Percentiles rank a stretch among this genome's conserved stretches.
phyloP scores from a whole-genome alignment of 1,139 yeast genomes.

The Casaregolazyma suthepensis region DNA sequence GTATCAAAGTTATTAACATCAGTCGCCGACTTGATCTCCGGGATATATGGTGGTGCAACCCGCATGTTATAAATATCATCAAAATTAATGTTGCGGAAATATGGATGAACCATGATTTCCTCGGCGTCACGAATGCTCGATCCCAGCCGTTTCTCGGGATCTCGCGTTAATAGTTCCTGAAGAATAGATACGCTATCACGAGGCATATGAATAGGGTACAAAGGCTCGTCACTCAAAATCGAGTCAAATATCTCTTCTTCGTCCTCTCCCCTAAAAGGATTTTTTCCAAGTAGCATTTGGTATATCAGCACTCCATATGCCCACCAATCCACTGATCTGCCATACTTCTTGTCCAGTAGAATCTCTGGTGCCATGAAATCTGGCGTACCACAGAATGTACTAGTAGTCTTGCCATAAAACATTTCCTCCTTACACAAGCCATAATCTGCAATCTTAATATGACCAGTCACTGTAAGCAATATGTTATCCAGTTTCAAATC shows the following conservation, averaged over 20 bases:
- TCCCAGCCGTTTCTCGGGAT: slow-evolving; percentile 78
- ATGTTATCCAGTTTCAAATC: slow-evolving; percentile 94
- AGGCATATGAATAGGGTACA: slow-evolving; percentile 96
- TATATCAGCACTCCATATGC: slow-evolving; percentile 94
- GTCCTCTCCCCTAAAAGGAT: slow-evolving; percentile 97
- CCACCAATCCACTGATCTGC: slow-evolving; percentile 99
- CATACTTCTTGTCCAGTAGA: slow-evolving; percentile 83
- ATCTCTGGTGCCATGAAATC: slow-evolving; percentile 99
- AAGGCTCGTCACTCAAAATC: slow-evolving; percentile 95
- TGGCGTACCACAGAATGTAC: slow-evolving; percentile 98
- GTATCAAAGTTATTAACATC: slow-evolving; percentile 92
- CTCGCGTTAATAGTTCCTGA: slow-evolving; percentile 85
- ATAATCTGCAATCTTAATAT: slow-evolving; percentile 92
- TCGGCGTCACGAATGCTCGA: slow-evolving; percentile 81
- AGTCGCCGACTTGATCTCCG: slow-evolving; percentile 78
- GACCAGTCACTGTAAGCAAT: slow-evolving; percentile 84
- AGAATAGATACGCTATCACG: slow-evolving; percentile 91
- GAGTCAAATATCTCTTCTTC: slow-evolving; percentile 98
- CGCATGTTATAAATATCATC: slow-evolving; percentile 73
- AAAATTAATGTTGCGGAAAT: slow-evolving; percentile 83
- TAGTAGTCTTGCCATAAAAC: slow-evolving; percentile 88
- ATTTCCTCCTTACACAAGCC: slow-evolving; percentile 95
- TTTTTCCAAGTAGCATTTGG: slow-evolving; percentile 93
- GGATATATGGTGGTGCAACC: slow-evolving; percentile 62
- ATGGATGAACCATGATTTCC: slow-evolving; percentile 93